phyloP scores from a whole-genome alignment of 2,329 filamentous ascomycete genomes.

The Pseudocercospora fuligena region DNA sequence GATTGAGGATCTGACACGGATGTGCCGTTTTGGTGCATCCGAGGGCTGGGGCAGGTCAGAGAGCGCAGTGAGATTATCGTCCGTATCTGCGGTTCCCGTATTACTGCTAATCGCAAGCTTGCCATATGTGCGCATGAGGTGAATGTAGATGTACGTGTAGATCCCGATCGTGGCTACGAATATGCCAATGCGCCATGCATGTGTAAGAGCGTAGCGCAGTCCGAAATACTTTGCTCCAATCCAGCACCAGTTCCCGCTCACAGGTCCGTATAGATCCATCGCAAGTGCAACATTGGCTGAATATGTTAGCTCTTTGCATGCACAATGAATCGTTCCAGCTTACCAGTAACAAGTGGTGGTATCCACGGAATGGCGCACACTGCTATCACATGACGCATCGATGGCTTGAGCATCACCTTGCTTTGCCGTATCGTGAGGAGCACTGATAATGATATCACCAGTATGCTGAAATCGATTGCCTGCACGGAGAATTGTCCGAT shows the following conservation, averaged over 20 bases:
- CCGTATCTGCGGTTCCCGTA: slow-evolving; percentile 8
- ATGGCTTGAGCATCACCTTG: slow-evolving; percentile 41
- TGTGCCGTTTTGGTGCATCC: slow-evolving; percentile 1
- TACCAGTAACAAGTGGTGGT: slow-evolving; percentile 47
- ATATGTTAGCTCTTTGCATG: neutral
- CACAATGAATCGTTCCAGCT: neutral
- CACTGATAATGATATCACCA: slow-evolving; percentile 52
- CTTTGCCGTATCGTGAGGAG: slow-evolving; percentile 47
- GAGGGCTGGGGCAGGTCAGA: neutral
- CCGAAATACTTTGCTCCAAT: slow-evolving; percentile 45
- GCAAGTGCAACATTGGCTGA: slow-evolving; percentile 36
- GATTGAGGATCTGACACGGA: slow-evolving; percentile 18
- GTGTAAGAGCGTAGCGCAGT: slow-evolving; percentile 52
- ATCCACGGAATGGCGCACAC: slow-evolving; percentile 50
- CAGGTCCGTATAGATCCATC: slow-evolving; percentile 43
- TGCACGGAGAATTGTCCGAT: slow-evolving; percentile 54
- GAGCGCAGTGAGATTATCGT: slow-evolving; percentile 5
- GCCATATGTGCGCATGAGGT: slow-evolving; percentile 36
- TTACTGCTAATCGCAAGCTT: slow-evolving; percentile 14
- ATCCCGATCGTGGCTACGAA: slow-evolving; percentile 48
- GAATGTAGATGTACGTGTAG: slow-evolving; percentile 51
- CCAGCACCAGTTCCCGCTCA: slow-evolving; percentile 58
- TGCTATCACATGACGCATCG: slow-evolving; percentile 35
- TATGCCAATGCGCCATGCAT: slow-evolving; percentile 53
- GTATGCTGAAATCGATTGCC: slow-evolving; percentile 47